These are phyloP conservation scores for Phytophthora tentaculata DNA, from an alignment of 352 stramenopile genomes.

Conservation along the genomic window DNA sequence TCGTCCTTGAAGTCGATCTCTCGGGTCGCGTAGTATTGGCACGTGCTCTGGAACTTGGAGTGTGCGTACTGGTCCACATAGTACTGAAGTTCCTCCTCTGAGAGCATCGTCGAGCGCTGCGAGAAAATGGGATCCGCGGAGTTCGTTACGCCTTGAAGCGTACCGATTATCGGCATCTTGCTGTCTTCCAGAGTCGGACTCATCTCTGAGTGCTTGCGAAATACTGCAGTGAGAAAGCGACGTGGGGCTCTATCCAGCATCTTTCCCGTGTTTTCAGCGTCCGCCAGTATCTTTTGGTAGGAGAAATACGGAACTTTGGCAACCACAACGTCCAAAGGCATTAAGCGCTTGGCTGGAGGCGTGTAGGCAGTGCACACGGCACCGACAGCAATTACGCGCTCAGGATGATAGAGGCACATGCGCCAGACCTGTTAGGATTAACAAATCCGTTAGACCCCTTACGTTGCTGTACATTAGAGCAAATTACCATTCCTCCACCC, in stretches of 20 bases:
- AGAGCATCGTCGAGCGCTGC: slow-evolving; percentile 50
- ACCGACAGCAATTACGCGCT: slow-evolving; percentile 58
- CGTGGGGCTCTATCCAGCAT: slow-evolving; percentile 47
- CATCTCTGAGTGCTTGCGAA: slow-evolving; percentile 52
- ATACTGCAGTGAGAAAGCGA: slow-evolving; percentile 60
- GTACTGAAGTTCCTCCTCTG: slow-evolving; percentile 61
- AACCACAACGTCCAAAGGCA: slow-evolving; percentile 52
- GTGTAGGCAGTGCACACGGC: slow-evolving; percentile 78
- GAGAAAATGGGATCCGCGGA: slow-evolving; percentile 46
- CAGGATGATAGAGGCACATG: slow-evolving; percentile 74
- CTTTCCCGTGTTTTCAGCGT: slow-evolving; percentile 47
- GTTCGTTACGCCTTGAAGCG: slow-evolving; percentile 39
- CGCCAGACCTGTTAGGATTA: slow-evolving; percentile 45
- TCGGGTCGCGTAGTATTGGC: slow-evolving; percentile 65
- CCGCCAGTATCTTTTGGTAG: slow-evolving; percentile 68
- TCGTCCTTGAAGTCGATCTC: slow-evolving; percentile 69
- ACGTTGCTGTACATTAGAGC: neutral
- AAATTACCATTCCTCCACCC: slow-evolving; percentile 51
- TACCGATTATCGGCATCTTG: slow-evolving; percentile 29
- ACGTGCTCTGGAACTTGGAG: slow-evolving; percentile 63
- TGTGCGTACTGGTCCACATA: slow-evolving; percentile 63
- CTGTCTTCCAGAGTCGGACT: slow-evolving; percentile 24
- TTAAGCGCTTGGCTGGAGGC: slow-evolving; percentile 43
- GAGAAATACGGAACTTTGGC: slow-evolving; percentile 60
- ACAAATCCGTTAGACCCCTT: neutral